Evolutionary conservation across 176 grass and related monocot genomes (phyloP).

Genomic region (Pontederia crassipes): DNA sequence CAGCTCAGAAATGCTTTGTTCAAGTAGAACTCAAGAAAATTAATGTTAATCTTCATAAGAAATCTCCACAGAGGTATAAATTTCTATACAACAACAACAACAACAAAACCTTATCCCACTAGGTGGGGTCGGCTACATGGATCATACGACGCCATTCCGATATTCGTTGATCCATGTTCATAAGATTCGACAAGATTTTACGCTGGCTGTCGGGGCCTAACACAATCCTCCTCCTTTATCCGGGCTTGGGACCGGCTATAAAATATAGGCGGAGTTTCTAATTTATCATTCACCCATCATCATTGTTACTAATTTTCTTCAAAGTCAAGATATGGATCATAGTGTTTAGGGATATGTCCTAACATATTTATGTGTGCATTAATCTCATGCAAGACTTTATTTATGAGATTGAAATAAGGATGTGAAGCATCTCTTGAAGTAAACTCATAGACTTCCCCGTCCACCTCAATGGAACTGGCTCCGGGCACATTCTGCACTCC

Average conservation of each 20-base stretch:
- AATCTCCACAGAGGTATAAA: not conserved
- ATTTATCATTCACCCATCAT: not conserved
- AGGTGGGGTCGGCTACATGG: no score
- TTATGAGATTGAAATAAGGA: constrained; percentile 52
- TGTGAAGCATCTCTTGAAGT: constrained; percentile 75
- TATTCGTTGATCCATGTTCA: no score
- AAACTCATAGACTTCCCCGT: constrained; percentile 63
- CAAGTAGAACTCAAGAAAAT: no score
- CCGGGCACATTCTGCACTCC: constrained; percentile 51
- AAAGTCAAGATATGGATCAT: constrained; percentile 19
- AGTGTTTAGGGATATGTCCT: constrained; percentile 26
- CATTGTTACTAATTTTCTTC: constrained; percentile 25
- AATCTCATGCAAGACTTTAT: constrained; percentile 39
- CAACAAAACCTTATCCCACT: no score
- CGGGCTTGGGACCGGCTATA: no score
- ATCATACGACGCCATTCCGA: no score
- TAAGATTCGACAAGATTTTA: no score
- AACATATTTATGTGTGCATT: constrained; percentile 33
- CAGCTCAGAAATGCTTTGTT: no score
- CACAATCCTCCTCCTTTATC: no score
- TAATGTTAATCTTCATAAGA: not conserved
- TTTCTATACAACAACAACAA: no score
- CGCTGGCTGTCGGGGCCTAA: no score
- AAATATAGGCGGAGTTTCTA: no score
- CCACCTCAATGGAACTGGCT: constrained; percentile 72